phyloP scores from a whole-genome alignment of 768 basidiomycete genomes.

The Podaxis carcinomalis region DNA sequence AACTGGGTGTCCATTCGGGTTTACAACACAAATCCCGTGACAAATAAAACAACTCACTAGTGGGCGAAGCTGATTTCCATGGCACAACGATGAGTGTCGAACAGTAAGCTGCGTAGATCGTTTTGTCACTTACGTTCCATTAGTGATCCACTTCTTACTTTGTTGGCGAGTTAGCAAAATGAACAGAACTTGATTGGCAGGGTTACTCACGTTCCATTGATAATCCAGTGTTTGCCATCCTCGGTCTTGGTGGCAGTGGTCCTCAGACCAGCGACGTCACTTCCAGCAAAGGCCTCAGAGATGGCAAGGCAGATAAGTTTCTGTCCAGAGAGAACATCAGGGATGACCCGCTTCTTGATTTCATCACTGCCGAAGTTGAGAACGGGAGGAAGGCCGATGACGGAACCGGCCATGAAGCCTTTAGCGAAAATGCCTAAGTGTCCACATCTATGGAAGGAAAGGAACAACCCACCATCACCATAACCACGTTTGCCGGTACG shows the following conservation, averaged over 20 bases:
- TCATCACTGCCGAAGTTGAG: slow-evolving; percentile 74
- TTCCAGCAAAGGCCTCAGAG: slow-evolving; percentile 84
- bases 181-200: not conserved
- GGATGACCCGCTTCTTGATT: slow-evolving; percentile 49
- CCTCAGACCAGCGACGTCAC: slow-evolving; percentile 72
- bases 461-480: slow-evolving; percentile 53
- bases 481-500: slow-evolving; percentile 75
- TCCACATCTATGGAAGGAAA: not conserved
- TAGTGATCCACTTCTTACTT: slow-evolving; percentile 84
- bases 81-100: not conserved
- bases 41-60: slow-evolving; percentile 29
- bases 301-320: slow-evolving; percentile 85
- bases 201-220: slow-evolving; percentile 53
- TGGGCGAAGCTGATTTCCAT: slow-evolving; percentile 29
- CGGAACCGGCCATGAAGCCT: slow-evolving; percentile 65
- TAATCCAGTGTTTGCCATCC: slow-evolving; percentile 78
- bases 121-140: slow-evolving; percentile 46
- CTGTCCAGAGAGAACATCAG: slow-evolving; percentile 65
- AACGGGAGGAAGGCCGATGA: slow-evolving; percentile 83
- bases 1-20: slow-evolving; percentile 28
- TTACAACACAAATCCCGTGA: not conserved
- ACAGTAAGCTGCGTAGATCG: not conserved
- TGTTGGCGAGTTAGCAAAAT: not conserved
- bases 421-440: slow-evolving; percentile 11
- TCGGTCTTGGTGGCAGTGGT: slow-evolving; percentile 73